These are phyloP conservation scores for Umbellularia californica DNA, from an alignment of 164 flowering plant genomes.

Conservation along the genomic window DNA sequence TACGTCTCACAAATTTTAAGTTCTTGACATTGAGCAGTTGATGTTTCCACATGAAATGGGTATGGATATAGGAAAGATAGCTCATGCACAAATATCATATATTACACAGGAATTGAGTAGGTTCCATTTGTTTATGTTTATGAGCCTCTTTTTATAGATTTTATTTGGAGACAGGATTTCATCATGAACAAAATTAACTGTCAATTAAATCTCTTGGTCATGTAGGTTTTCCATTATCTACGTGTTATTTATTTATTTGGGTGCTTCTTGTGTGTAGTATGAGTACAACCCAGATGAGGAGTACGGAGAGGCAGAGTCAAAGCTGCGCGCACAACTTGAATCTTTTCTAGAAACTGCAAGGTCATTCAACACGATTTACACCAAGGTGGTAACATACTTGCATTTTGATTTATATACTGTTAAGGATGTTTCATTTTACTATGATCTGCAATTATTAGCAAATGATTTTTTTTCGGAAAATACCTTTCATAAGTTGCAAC, in stretches of 20 bases:
- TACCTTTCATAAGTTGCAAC: neutral
- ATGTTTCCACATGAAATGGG: too few relatives aligned
- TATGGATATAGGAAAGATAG: too few relatives aligned
- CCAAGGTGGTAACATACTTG: slow-evolving; percentile 53
- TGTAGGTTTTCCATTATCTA: neutral
- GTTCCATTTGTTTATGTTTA: too few relatives aligned
- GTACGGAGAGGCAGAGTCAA: slow-evolving; percentile 65
- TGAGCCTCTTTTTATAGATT: too few relatives aligned
- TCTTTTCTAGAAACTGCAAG: slow-evolving; percentile 94
- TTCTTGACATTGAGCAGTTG: too few relatives aligned
- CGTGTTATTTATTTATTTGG: neutral
- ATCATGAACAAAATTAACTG: too few relatives aligned
- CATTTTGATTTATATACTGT: neutral
- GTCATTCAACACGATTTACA: slow-evolving; percentile 80
- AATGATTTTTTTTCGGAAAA: neutral
- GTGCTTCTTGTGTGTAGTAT: slow-evolving; percentile 40
- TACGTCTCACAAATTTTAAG: too few relatives aligned
- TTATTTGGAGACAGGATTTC: too few relatives aligned
- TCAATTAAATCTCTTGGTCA: neutral
- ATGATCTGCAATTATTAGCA: neutral
- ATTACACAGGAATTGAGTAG: too few relatives aligned
- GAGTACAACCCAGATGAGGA: slow-evolving; percentile 96
- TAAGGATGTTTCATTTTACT: neutral
- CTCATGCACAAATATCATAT: too few relatives aligned
- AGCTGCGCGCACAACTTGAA: slow-evolving; percentile 70